These are phyloP conservation scores for Aspergillus sclerotiicarbonarius DNA, from an alignment of 495 filamentous ascomycete species.

Conservation along the genomic window DNA sequence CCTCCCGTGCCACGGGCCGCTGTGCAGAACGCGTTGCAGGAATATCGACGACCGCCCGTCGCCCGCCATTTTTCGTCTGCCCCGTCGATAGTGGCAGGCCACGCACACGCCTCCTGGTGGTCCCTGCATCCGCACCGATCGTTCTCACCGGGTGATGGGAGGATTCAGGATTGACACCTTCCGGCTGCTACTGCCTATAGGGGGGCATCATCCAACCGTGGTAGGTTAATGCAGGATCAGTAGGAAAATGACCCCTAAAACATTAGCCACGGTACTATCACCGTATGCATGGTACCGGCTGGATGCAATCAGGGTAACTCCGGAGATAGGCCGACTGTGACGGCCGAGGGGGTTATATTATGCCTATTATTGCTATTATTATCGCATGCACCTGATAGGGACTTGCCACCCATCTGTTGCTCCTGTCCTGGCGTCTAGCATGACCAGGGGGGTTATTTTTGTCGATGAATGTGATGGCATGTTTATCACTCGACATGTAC, in stretches of 20 bases:
- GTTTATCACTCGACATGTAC: too few relatives aligned
- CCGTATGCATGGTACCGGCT: neutral
- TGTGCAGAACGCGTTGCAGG: conserved; percentile 7
- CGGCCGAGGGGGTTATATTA: neutral
- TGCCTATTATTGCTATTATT: neutral
- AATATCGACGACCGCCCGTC: neutral
- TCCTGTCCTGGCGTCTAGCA: too few relatives aligned
- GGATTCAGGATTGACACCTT: neutral
- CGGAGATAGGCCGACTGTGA: conserved; percentile 4
- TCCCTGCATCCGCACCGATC: conserved; percentile 9
- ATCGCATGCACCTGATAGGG: neutral
- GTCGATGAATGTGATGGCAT: too few relatives aligned
- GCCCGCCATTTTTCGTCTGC: too few relatives aligned
- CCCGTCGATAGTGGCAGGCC: neutral
- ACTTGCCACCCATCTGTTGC: neutral
- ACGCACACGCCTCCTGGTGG: conserved; percentile 10
- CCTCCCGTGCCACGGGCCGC: conserved; percentile 9
- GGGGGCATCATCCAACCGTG: neutral
- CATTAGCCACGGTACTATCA: neutral
- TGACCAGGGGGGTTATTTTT: too few relatives aligned
- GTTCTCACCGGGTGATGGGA: neutral
- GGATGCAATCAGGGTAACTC: neutral
- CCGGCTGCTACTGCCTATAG: neutral
- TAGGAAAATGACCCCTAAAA: too few relatives aligned
- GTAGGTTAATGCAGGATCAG: too few relatives aligned